Conservation (phyloP, 108 stramenopile species). For the Asterionellopsis glacialis region DNA sequence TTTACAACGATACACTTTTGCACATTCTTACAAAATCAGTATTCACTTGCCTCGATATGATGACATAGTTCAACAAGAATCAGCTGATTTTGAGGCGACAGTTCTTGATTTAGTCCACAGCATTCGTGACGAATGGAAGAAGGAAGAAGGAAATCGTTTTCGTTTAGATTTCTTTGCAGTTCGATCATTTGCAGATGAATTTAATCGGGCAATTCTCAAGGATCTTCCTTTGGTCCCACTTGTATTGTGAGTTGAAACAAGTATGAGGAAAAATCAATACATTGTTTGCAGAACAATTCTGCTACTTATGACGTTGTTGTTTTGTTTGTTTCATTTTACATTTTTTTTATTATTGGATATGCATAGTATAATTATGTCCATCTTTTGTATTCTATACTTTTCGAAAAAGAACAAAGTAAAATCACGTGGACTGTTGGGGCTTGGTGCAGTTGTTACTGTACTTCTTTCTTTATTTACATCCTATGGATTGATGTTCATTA, state of each 20-base stretch:
- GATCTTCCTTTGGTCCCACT: neutral
- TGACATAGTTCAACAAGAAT: neutral
- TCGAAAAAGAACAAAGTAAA: neutral
- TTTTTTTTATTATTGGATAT: too few relatives aligned
- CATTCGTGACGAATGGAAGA: neutral
- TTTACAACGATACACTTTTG: neutral
- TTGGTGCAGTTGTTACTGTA: neutral
- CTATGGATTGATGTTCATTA: constrained; percentile 2
- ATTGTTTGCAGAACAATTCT: too few relatives aligned
- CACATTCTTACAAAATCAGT: constrained; percentile 3
- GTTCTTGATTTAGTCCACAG: neutral
- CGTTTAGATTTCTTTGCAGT: neutral
- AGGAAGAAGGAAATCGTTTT: neutral
- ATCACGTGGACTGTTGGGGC: neutral
- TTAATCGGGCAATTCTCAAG: neutral
- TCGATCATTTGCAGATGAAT: neutral
- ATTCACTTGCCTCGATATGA: constrained; percentile 10
- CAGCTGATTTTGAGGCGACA: neutral
- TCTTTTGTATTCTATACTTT: neutral
- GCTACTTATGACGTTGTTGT: too few relatives aligned
- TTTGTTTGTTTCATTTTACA: too few relatives aligned
- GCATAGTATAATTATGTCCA: neutral
- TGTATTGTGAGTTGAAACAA: too few relatives aligned
- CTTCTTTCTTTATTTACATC: neutral
- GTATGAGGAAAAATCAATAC: too few relatives aligned